Base-by-base conservation (phyloP, 164 flowering plant species). In the Hamamelis virginiana region DNA sequence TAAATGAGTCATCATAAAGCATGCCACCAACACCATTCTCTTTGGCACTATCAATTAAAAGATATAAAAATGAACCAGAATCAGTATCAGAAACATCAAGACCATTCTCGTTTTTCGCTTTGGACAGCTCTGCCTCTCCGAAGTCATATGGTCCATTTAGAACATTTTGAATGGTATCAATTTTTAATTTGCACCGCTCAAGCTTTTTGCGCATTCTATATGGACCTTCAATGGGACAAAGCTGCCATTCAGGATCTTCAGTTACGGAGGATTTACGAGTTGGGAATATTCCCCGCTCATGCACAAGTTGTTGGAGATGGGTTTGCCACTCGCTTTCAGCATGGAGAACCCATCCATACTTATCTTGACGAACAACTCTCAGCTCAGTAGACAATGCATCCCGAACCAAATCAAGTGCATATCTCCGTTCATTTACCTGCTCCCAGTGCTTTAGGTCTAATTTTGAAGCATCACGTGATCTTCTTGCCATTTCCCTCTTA, bases 301-400 rank as follows among this genome's bases (percentile, higher is more conserved):
- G 99, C 21, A 93, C 94, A 79, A 96, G 98, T 72, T 91, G 96
- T 66, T 96, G 97, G 64, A 96, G 97, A 82, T 85, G 97, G 52
- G 83, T 78, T 75, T 90, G 97, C 99, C 99, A 93, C 76, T 90
- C 97, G 73, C 99, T 96, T 80, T 96, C 99, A 72, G 99, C 99
- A 85, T 96, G 98, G n/a, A 96, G 90, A 72, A 96, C 91, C 98
- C 97, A 96, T 44, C 99, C 99, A 78, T 96, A 96, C 75, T 96
- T 96, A 79, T 96, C 98, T 75, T 93, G 98, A 27, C 98, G 94
- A 52, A 96, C 86, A 70, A 88, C 92, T 79, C 99, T 89, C 66
- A 96, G 80, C 80, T 96, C 98, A 62, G 98, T 90, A 38, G 98
- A 84, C 97, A 93, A 84, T 46, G 87, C 82, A 80, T 93, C 98